Evolutionary conservation across 805 yeast species (phyloP).

Genomic region (Lachancea thermotolerans): DNA sequence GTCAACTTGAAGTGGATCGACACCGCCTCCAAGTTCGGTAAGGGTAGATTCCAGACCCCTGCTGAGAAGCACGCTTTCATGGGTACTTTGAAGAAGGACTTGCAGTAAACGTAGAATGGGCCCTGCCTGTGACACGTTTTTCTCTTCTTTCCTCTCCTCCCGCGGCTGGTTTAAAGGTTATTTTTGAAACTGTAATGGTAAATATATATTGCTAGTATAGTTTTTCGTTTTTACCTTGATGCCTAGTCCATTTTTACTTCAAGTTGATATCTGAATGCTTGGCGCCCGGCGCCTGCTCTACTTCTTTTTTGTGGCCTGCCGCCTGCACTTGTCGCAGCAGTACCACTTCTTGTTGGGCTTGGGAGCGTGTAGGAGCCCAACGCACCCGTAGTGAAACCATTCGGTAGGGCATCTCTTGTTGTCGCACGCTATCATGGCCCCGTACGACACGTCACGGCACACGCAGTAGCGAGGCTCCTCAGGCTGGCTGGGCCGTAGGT

Average conservation of each 20-base stretch:
- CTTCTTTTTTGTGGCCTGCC: constrained; percentile 8
- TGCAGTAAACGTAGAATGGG: constrained; percentile 34
- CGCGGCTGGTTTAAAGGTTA: background rate
- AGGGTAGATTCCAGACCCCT: constrained; percentile 99
- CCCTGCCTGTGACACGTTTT: constrained; percentile 4
- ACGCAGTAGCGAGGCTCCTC: constrained; percentile 35
- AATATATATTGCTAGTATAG: constrained; percentile 3
- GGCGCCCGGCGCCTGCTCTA: background rate
- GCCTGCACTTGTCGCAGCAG: constrained; percentile 45
- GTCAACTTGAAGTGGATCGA: constrained; percentile 99
- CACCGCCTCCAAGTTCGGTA: constrained; percentile 99
- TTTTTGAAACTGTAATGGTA: background rate
- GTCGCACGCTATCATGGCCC: constrained; percentile 91
- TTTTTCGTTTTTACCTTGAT: constrained; percentile 2
- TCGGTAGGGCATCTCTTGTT: constrained; percentile 61
- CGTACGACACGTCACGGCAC: constrained; percentile 44
- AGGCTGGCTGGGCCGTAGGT: constrained; percentile 1
- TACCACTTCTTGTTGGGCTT: constrained; percentile 55
- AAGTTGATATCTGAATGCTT: constrained; percentile 2
- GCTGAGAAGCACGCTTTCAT: constrained; percentile 99
- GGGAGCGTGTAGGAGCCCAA: constrained; percentile 59
- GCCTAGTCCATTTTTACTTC: background rate
- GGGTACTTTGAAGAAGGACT: constrained; percentile 99
- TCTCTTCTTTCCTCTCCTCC: background rate
- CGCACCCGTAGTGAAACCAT: constrained; percentile 80